Evolutionary conservation across 306 rosid genomes (phyloP).

Genomic region (Vigna angularis): DNA sequence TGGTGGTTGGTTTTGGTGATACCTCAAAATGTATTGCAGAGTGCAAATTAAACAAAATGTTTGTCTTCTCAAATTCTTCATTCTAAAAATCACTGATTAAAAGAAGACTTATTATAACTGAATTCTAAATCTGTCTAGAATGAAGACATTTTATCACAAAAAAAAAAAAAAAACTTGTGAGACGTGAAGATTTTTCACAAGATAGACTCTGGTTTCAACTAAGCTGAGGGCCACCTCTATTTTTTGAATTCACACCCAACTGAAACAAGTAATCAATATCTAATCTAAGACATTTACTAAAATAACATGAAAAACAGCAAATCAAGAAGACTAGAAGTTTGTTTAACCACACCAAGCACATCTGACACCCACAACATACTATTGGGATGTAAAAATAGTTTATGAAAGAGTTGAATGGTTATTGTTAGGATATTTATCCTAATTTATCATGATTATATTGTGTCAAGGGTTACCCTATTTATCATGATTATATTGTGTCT

Average conservation of each 20-base stretch:
- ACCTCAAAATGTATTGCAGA: slow-evolving; percentile 8
- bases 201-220: slow-evolving; percentile 3
- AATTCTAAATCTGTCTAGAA: slow-evolving; percentile 2
- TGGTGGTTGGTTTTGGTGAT: neutral
- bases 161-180: neutral
- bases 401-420: slow-evolving; percentile 1
- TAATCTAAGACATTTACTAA: too few relatives aligned
- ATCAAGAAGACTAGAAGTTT: slow-evolving; percentile 4
- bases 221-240: neutral
- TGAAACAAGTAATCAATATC: neutral
- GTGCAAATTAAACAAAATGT: slow-evolving; percentile 1
- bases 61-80: slow-evolving; percentile 21
- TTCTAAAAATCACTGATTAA: neutral
- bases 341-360: neutral
- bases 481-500: too few relatives aligned
- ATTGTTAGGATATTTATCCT: too few relatives aligned
- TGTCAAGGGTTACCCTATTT: too few relatives aligned
- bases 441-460: too few relatives aligned
- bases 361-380: neutral
- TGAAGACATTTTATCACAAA: neutral
- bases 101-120: neutral
- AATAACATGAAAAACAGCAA: slow-evolving; percentile 1
- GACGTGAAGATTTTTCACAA: neutral
- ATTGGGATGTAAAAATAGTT: slow-evolving; percentile 14
- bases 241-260: neutral